Percentiles rank a stretch among this genome's conserved stretches.
These are phyloP conservation scores for Xylaria arbuscula DNA, from an alignment of 2,329 filamentous ascomycete species.

Conservation along the genomic window DNA sequence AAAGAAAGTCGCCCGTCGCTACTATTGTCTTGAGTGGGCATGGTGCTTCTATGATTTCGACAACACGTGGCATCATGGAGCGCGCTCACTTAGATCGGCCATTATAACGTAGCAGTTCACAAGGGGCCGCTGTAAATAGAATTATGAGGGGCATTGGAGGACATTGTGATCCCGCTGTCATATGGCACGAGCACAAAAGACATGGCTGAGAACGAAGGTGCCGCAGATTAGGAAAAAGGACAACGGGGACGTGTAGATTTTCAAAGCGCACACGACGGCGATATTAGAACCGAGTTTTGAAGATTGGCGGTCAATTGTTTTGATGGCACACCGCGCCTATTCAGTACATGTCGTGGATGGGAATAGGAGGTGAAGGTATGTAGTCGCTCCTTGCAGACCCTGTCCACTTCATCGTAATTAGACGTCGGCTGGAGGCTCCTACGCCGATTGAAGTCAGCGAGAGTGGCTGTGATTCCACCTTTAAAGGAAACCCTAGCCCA, in stretches of 20 bases:
- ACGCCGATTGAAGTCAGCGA: background rate
- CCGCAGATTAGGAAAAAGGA: background rate
- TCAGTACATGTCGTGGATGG: background rate
- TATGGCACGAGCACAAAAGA: background rate
- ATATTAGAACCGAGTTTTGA: background rate
- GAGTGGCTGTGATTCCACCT: background rate
- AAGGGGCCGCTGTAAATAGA: background rate
- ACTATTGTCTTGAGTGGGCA: background rate
- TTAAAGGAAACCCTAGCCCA: background rate
- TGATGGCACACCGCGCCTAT: background rate
- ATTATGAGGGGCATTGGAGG: background rate
- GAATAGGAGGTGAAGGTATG: background rate
- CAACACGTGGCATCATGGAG: background rate
- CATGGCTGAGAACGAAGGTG: background rate
- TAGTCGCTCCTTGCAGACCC: background rate
- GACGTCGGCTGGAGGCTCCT: background rate
- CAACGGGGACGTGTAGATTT: background rate
- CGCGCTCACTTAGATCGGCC: background rate
- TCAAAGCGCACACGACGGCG: background rate
- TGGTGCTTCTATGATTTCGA: background rate
- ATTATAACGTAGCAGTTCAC: background rate
- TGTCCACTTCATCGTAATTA: background rate
- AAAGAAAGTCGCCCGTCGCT: background rate
- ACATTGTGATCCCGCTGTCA: background rate
- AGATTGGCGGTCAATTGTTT: slow-evolving; percentile 8